Base-by-base conservation (phyloP, 352 stramenopile species). In the Phytophthora pini region DNA sequence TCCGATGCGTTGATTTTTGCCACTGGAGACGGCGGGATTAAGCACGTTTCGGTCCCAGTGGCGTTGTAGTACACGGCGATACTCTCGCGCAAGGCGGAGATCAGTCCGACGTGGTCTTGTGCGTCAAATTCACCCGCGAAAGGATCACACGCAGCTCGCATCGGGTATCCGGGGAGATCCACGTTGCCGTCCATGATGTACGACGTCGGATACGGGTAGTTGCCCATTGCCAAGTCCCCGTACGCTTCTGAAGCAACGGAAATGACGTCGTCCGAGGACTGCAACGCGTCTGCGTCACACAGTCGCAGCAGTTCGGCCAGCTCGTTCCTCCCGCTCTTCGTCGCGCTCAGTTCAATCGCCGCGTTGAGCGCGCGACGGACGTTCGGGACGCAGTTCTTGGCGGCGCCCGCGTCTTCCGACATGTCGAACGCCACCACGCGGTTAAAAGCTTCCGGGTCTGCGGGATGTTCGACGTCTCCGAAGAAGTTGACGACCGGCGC, bases 401-500 rank as follows among this genome's bases (percentile, higher is more conserved):
- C 55, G 0, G 76, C 60, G 1, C 76, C 76, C 2, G 63, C 76
- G 0, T 43, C 62, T 38, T 67, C 56, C 56, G 70, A 80, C 70
- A 80, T 78, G 60, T 80, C 76, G 46, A 68, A 79, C 22, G 74
- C 74, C 47, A 77, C 56, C 2, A 79, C 63, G n/a, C 72, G 78
- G 24, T 73, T 75, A 34, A 84, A 85, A 4, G 58, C 79, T 38
- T 76, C 73, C 0, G 72, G 56, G 47, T 88, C 76, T 7, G 83
- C 68, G 6, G 62, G 50, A 17, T 83, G 62, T 3, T 79, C 61
- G 5, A 55, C 69, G 41, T 92, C 76, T 9, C 73, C 66, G 6
- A 81, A 17, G 57, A 92, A 89, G 32, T 70, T 68, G 32, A 87
- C 70, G 17, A 94, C 74, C 0, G 87, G 84, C 9, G 82, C 86